Conservation (phyloP, 2,329 filamentous ascomycete species). For the Stachybotrys echinatus region DNA sequence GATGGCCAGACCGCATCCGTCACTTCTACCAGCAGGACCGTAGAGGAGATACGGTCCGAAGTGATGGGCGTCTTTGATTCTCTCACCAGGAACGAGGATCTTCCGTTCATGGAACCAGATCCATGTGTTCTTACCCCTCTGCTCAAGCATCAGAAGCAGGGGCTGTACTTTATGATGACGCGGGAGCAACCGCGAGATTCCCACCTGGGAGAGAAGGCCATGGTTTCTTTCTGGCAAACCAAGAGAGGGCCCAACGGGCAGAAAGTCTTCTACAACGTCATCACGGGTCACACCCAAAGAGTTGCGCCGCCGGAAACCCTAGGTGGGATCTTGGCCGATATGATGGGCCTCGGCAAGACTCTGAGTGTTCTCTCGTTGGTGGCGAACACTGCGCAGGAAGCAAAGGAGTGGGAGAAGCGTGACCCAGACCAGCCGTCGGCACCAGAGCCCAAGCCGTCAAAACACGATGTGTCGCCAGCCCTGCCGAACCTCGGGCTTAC, state of each 20-base stretch:
- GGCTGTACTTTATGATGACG: conserved; percentile 76
- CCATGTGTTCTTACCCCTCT: conserved; percentile 59
- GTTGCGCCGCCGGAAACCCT: conserved; percentile 60
- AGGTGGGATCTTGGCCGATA: conserved; percentile 74
- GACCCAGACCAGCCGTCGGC: conserved; percentile 44
- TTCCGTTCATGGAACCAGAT: conserved; percentile 68
- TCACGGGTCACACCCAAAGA: conserved; percentile 64
- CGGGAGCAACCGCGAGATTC: conserved; percentile 65
- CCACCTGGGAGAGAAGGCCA: conserved; percentile 52
- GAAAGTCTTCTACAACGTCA: conserved; percentile 72
- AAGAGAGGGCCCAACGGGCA: conserved; percentile 45
- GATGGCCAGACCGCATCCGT: conserved; percentile 19
- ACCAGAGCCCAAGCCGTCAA: conserved; percentile 31
- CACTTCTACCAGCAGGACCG: conserved; percentile 50
- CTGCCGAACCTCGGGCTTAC: conserved; percentile 43
- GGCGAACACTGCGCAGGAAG: conserved; percentile 57
- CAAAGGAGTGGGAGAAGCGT: conserved; percentile 54
- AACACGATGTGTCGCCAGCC: conserved; percentile 19
- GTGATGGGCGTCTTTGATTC: conserved; percentile 85
- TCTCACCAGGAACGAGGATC: conserved; percentile 67
- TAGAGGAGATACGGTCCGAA: conserved; percentile 81
- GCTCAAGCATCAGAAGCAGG: conserved; percentile 85
- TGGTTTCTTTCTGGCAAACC: conserved; percentile 73
- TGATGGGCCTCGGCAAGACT: conserved; percentile 88
- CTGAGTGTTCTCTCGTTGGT: conserved; percentile 80